Evolutionary conservation across 1,284 basidiomycete species (phyloP), one percentile per base, ranked within the genome.

Genomic region (Sanguinoderma infundibulare): DNA sequence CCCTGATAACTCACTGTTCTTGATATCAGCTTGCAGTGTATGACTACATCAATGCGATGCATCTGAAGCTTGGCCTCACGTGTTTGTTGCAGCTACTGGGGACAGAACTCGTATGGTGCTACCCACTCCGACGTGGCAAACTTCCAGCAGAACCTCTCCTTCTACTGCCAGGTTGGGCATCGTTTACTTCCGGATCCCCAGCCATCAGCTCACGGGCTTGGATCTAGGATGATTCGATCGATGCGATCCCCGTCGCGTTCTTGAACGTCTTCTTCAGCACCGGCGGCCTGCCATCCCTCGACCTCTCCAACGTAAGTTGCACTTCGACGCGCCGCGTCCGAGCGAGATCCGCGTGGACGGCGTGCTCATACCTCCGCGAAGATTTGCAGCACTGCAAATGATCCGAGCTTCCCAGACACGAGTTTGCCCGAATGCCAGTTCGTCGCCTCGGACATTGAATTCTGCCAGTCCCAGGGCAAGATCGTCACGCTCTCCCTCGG

Each of bases 401-500:
- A 80, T 53, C 64, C 73, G 3, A 75, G 80, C 14, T 88, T 87
- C 70, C 54, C 83, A 2, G 87, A 85, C 26, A 86, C 84, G 12
- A 76, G 77, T 51, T 78, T 90, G 5, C 80, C 85, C 15, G 78
- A 87, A 62, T 90, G 87, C 67, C 71, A 75, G 28, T 82, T 81
- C 72, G 71, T 89, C 35, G 81, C 84, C 0, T 69, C 79, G 3
- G 82, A 83, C 59, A 89, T 90, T 61, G 64, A 86, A 67, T 75
- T 78, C 8, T 90, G 88, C 69, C 87, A 90, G 69, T 77, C 82
- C 3, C 81, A 78, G 26, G 88, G 88, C 36, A 90, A 89, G 72
- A 83, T 87, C 32, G 78, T 90, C 61, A 89, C 87, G 1, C 73
- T 90, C 57, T 85, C 82, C 61, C 75, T 90, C 24, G 88, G 88